Evolutionary conservation across 768 basidiomycete genomes (phyloP).

Genomic region (Mycena galericulata): DNA sequence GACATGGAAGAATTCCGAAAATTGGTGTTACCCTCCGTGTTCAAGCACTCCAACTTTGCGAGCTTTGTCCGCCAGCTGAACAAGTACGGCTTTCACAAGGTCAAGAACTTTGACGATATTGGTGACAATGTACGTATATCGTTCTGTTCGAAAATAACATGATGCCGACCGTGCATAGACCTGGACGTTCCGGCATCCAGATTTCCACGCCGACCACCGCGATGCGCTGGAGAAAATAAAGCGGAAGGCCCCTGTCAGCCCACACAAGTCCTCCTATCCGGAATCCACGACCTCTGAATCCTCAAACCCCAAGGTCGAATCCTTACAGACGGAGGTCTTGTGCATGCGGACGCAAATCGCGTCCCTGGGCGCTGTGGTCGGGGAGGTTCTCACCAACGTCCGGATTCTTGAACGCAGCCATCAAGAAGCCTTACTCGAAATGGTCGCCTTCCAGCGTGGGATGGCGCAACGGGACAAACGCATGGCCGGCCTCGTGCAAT

Average conservation of each 20-base stretch:
- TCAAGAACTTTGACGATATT: conserved; percentile 74
- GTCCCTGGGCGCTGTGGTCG: conserved; percentile 57
- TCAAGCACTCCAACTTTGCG: conserved; percentile 95
- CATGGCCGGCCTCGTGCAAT: conserved; percentile 84
- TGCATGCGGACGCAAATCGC: conserved; percentile 54
- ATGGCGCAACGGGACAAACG: conserved; percentile 88
- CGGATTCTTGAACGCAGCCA: conserved; percentile 71
- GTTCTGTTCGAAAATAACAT: too few relatives aligned
- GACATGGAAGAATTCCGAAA: conserved; percentile 98
- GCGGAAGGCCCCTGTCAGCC: conserved; percentile 48
- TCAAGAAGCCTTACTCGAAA: conserved; percentile 74
- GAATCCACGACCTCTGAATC: conserved; percentile 38
- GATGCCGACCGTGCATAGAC: conserved; percentile 53
- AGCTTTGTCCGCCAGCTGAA: conserved; percentile 93
- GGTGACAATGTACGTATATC: too few relatives aligned
- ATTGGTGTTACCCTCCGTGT: conserved; percentile 88
- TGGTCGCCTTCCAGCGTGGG: conserved; percentile 77
- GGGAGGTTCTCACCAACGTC: conserved; percentile 65
- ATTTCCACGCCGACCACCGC: conserved; percentile 65
- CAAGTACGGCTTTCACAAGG: conserved; percentile 97
- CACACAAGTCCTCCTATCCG: conserved; percentile 5
- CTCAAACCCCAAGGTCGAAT: conserved; percentile 44
- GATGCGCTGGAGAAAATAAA: conserved; percentile 69
- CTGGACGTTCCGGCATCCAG: conserved; percentile 70
- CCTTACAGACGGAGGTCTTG: conserved; percentile 48